Percentiles rank a stretch among this genome's conserved stretches.
Conservation (phyloP, 108 stramenopile genomes). For the Cylindrotheca fusiformis region DNA sequence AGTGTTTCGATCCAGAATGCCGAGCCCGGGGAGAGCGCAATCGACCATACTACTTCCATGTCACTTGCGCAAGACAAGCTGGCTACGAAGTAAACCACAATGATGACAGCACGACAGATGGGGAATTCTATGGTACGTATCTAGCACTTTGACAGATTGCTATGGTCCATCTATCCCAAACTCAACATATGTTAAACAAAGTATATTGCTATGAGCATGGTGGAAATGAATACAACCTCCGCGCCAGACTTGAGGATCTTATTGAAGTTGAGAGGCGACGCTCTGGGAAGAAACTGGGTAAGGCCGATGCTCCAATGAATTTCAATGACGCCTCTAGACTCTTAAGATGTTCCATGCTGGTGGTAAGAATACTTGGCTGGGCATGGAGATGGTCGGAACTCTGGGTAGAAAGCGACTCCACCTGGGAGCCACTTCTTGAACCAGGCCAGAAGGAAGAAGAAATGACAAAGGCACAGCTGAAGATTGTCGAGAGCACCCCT, state of each 20-base stretch:
- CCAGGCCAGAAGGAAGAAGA: slow-evolving; percentile 60
- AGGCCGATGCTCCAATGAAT: slow-evolving; percentile 44
- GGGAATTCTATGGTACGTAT: slow-evolving; percentile 20
- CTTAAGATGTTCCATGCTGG: slow-evolving; percentile 58
- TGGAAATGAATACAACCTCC: slow-evolving; percentile 53
- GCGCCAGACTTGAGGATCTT: slow-evolving; percentile 81
- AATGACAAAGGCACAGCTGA: slow-evolving; percentile 76
- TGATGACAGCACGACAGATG: slow-evolving; percentile 13
- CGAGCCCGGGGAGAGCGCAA: slow-evolving; percentile 25
- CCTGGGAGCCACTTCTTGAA: slow-evolving; percentile 80
- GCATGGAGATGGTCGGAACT: slow-evolving; percentile 90
- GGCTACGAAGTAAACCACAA: slow-evolving; percentile 63
- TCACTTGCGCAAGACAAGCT: slow-evolving; percentile 80
- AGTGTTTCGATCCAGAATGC: slow-evolving; percentile 49
- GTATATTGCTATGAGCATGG: slow-evolving; percentile 72
- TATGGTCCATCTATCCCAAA: background rate
- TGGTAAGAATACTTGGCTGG: slow-evolving; percentile 76
- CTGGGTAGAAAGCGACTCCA: slow-evolving; percentile 80
- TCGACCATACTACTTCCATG: slow-evolving; percentile 47
- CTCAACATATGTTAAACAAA: background rate
- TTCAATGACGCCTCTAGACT: slow-evolving; percentile 59
- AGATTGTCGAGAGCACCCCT: slow-evolving; percentile 64
- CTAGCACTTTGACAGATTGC: background rate
- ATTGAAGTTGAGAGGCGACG: slow-evolving; percentile 54
- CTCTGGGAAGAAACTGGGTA: slow-evolving; percentile 41